Base-by-base conservation (phyloP, 2,329 filamentous ascomycete genomes). In the Zopfia rhizophila region DNA sequence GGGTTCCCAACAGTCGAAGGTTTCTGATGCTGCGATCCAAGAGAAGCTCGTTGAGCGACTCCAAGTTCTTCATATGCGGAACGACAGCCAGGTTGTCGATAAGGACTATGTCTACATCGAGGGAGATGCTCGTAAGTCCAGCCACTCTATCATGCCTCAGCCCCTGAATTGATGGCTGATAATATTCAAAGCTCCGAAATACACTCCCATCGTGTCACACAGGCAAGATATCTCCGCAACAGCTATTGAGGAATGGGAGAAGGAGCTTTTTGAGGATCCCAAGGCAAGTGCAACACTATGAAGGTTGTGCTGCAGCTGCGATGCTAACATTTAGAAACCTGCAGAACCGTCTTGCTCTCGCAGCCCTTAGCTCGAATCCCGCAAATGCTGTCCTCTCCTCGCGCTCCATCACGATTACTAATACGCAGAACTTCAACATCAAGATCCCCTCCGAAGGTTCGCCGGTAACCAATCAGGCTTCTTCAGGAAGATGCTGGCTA, bases 401-500 rank as follows among this genome's bases (percentile, higher is more conserved):
- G 28, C 82, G 82, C 7, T 74, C 83, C 0, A 77, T 86, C 19
- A 75, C 82, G 42, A 82, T 90, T 48, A 73, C 81, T 28, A 88
- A 94, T 66, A 87, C 84, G 42, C 91, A 96, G 44, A 81, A 88
- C 51, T 96, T 91, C 84, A 95, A 92, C 65, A 74, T 91, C 68
- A 85, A 85, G 69, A 91, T 96, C 49, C 88, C 90, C 0, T 80
- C 89, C 42, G 91, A 96, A 70, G 91, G 91, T 36, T 81, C 79
- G 0, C 91, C 91, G 0, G 87, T 96, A 52, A 95, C 91, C 0
- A 92, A 95, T 69, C 91, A 96, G 75, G 81, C 87, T 23, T 83
- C 83, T 6, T 91, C 88, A 2, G 91, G 91, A 6, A 82, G 91
- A 54, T 96, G 91, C 78, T 96, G 91, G 91, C 83, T 96, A 53